A percentile compares a stretch with the other conserved stretches of the same genome.
These are phyloP conservation scores for Arachis monticola DNA, from an alignment of 331 rosid species.

Conservation along the genomic window DNA sequence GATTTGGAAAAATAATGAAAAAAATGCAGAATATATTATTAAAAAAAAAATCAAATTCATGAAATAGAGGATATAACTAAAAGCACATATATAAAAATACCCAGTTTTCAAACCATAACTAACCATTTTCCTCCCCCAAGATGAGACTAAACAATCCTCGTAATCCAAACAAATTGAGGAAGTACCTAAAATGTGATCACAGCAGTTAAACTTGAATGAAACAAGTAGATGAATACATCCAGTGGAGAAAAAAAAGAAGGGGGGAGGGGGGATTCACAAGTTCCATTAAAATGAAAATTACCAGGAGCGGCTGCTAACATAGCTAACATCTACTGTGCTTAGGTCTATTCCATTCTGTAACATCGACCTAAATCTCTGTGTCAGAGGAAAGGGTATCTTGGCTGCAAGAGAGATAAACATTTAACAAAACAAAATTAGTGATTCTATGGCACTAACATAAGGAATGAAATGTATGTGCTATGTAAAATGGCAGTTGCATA, in stretches of 20 bases:
- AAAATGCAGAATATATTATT: background rate
- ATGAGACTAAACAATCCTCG: slow-evolving; percentile 98
- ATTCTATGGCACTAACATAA: slow-evolving; percentile 26
- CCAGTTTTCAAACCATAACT: slow-evolving; percentile 37
- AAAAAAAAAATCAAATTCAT: background rate
- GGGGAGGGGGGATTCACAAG: background rate
- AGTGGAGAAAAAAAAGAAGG: background rate
- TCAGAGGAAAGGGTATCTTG: slow-evolving; percentile 96
- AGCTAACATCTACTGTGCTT: slow-evolving; percentile 99
- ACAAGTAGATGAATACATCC: background rate
- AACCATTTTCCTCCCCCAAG: slow-evolving; percentile 99
- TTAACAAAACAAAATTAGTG: slow-evolving; percentile 17
- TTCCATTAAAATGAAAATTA: slow-evolving; percentile 44
- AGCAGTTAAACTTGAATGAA: slow-evolving; percentile 37
- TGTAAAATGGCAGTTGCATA: background rate
- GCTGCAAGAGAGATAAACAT: slow-evolving; percentile 56
- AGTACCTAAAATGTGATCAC: slow-evolving; percentile 71
- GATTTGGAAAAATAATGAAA: background rate
- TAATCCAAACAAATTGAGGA: slow-evolving; percentile 93
- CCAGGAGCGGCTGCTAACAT: slow-evolving; percentile 99
- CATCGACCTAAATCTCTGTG: slow-evolving; percentile 98
- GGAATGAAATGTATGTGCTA: background rate
- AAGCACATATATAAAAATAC: background rate
- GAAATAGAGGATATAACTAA: background rate
- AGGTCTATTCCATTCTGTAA: slow-evolving; percentile 98